Base-by-base conservation (phyloP, 371 early-diverging fungal species). In the Chytridium lagenaria region DNA sequence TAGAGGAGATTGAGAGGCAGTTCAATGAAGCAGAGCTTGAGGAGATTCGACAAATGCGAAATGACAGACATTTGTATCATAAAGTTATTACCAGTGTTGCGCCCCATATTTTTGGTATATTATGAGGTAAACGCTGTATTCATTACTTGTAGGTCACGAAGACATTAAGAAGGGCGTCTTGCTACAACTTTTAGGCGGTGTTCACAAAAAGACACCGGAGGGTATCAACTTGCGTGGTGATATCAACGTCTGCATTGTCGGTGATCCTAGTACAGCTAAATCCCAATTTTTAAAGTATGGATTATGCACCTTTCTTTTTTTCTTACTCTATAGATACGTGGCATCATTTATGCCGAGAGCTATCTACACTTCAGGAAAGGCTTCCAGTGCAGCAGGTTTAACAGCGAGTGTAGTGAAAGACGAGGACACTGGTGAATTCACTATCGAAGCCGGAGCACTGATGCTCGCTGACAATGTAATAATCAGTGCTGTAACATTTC, bases 381-480 rank as follows among this genome's bases (percentile, higher is more conserved):
- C 97, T n/a, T 94, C 96, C 26, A 93, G 93, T 85, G 99, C 99
- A 12, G 99, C 99, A 26, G 99, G 99, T 85, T 87, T 99, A 64
- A 99, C 99, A 1, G 99, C 99, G 0, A 90, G 93, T 51, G 99
- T 99, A 16, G 91, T 97, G 67, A 97, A 94, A 81, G 99, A 99
- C 80, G 97, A 96, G 81, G 99, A 99, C 78, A 98, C 99, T 1
- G 98, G 99, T 69, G 99, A 99, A 81, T 98, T 99, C 74, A 96
- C 98, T 0, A 97, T 99, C 74, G 99, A 99, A 81, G 99, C 99
- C 22, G 99, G 99, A 74, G 99, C 99, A 12, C 86, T 99, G 59
- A 97, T 99, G 98, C 87, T 99, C 73, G 98, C 98, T n/a, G 99
- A 99, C 83, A 96, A 97, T 80, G 95, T 94, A 83, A 65, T 81